Base-by-base conservation (phyloP, 208 protist genomes). In the Cochliopodium minus region DNA sequence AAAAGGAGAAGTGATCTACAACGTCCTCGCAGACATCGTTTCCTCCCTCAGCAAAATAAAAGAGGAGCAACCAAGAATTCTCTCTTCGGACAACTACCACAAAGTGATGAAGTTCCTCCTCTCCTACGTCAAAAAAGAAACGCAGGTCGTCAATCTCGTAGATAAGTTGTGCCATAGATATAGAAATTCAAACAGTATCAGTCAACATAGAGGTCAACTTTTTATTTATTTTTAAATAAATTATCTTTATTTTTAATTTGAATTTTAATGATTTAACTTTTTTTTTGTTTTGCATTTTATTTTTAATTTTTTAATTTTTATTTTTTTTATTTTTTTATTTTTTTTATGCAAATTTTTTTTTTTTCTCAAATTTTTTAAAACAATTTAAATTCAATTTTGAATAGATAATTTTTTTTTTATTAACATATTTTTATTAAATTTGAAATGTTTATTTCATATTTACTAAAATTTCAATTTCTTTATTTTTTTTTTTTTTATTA, bases 121-220 rank as follows among this genome's bases (percentile, higher is more conserved):
- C 20, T 59, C 55, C 11, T 80, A 81, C 28, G 28, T 61, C 10
- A 36, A 20, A 4, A 51, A 74, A 61, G 73, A 79, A 2, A 47
- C 40, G 22, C 71, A 80, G 23, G 38, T 26, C 28, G 78, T 80
- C 43, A 64, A 48, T 15, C 47, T 83, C 4, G 50, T 83, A 29
- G 72, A 77, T 10, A 77, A 78, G 59, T 50, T 83, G 0, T 78
- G 73, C 40, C 60, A 75, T 11, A 57, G 78, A 45, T 69, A 81
- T 22, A 54, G 51, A 28, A 17, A 4, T 13, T 36, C 4, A 5
- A 1, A 9, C 10, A 4, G 10, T 47, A n/a, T 29, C 17, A n/a
- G 10, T 29, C 42, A 29, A 47, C 23, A 10, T 1, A 47, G 9
- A 4, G 42, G 20, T 29, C 23, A 47, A 47, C 23, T 47, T 28